These are phyloP conservation scores for Fagopyrum tataricum DNA, from an alignment of 148 eudicot genomes.

Conservation along the genomic window DNA sequence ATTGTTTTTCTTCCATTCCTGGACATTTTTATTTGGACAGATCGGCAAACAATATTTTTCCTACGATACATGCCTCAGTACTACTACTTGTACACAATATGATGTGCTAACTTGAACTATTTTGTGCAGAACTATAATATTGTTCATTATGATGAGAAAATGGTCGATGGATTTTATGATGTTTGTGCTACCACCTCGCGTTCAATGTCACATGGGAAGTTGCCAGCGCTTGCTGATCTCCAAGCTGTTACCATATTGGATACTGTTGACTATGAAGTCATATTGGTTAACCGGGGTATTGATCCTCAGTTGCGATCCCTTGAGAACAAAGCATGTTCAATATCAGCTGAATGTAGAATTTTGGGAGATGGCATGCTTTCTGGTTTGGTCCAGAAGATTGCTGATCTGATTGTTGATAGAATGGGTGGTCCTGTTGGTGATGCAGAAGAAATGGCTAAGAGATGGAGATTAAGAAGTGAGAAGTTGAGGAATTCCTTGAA, in stretches of 20 bases:
- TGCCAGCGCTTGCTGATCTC: slow-evolving; percentile 71
- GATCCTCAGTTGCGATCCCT: slow-evolving; percentile 64
- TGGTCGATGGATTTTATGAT: slow-evolving; percentile 87
- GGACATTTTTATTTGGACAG: not conserved
- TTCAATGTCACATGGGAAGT: slow-evolving; percentile 49
- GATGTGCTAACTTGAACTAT: slow-evolving; percentile 7
- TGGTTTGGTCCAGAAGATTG: slow-evolving; percentile 62
- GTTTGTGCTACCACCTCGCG: slow-evolving; percentile 51
- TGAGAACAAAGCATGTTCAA: slow-evolving; percentile 59
- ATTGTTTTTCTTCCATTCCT: not conserved
- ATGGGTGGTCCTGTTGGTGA: slow-evolving; percentile 91
- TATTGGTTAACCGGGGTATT: slow-evolving; percentile 56
- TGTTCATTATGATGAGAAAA: slow-evolving; percentile 79
- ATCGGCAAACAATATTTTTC: not conserved
- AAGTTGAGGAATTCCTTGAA: slow-evolving; percentile 52
- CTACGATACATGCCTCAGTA: not conserved
- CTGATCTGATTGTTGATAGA: slow-evolving; percentile 67
- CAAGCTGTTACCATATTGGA: slow-evolving; percentile 56
- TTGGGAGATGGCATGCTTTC: slow-evolving; percentile 33
- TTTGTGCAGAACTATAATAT: slow-evolving; percentile 73
- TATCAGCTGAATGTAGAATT: slow-evolving; percentile 43
- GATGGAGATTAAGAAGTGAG: slow-evolving; percentile 64
- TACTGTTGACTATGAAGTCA: slow-evolving; percentile 61
- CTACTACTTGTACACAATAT: not conserved
- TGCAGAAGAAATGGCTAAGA: slow-evolving; percentile 69